Evolutionary conservation across 768 basidiomycete species (phyloP), one percentile per base, ranked within the genome.

Genomic region (Hydnomerulius pinastri): DNA sequence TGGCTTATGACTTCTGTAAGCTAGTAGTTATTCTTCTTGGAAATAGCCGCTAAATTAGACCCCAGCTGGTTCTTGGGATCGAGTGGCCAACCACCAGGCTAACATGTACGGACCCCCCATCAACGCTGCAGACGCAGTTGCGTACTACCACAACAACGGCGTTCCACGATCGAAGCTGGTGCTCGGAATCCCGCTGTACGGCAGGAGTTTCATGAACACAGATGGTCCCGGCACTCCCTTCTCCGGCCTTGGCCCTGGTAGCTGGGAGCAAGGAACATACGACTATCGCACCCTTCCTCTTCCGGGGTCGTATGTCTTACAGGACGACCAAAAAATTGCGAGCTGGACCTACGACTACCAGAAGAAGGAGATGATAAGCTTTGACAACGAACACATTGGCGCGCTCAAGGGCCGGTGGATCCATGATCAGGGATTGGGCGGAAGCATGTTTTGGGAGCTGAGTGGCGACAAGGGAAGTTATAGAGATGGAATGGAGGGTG

Each of bases 361-460:
- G 37, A 88, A 73, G 60, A 76, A 76, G 54, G 93, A 97, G 70
- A 83, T 92, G 83, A 73, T 95, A 57, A 87, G 87, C 63, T 96
- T 82, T 63, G 92, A 96, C 63, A 79, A 73, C 36, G 87, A 86
- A 48, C 71, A 80, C 18, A 77, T 90, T 2, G 91, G 79, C 2
- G 66, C 68, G 44, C 78, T 79, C 78, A 94, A 95, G 67, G 91
- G 89, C 12, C 77, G 79, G 50, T 98, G 87, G 73, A 93, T 98
- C 63, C 74, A 73, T 59, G 76, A 80, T 29, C 80, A 87, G 62
- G 80, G 82, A 0, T 72, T 98, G 4, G 91, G 90, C 6, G 97
- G 97, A 0, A 89, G 87, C 48, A 99, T 99, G 97, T 87, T 87
- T 58, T 93, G 91, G 92, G 92, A 95, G 66, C 74, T 96, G 35